Percentiles rank a stretch among this genome's conserved stretches.
Evolutionary conservation across 73 alveolate genomes (phyloP).

Genomic region (Paramecium octaurelia): DNA sequence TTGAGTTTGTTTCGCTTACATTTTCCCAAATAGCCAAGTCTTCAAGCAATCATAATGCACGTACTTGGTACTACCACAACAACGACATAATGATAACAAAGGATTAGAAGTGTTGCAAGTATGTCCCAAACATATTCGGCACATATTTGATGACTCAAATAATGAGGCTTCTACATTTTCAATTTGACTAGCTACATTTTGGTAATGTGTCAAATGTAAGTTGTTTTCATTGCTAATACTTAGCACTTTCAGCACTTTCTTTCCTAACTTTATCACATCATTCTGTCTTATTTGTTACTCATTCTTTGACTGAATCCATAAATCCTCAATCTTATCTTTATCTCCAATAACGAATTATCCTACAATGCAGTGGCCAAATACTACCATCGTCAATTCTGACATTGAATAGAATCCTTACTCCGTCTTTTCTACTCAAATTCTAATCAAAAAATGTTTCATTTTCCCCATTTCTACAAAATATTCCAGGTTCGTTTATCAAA

Average conservation of each 20-base stretch:
- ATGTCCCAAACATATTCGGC: constrained; percentile 59
- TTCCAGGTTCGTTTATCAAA: background rate
- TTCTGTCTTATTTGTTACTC: background rate
- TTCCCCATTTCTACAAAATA: background rate
- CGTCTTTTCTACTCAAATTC: background rate
- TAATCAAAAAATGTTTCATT: constrained; percentile 1
- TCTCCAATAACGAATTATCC: background rate
- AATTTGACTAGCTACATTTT: background rate
- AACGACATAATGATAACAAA: constrained; percentile 82
- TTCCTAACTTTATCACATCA: constrained; percentile 32
- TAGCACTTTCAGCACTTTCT: constrained; percentile 2
- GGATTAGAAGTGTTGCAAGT: constrained; percentile 73
- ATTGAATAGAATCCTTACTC: background rate
- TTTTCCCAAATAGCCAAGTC: constrained; percentile 72
- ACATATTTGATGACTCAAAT: background rate
- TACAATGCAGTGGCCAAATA: background rate
- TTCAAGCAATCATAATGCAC: constrained; percentile 84
- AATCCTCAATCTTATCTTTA: background rate
- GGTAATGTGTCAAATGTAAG: background rate
- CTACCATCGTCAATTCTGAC: constrained; percentile 6
- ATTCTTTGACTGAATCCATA: constrained; percentile 23
- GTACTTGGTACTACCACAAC: constrained; percentile 87
- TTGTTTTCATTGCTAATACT: background rate
- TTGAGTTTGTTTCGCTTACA: constrained; percentile 59
- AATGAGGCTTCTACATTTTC: background rate